A percentile compares a stretch with the other conserved stretches of the same genome.
Conservation (phyloP, 345 rosid species). For the Ricinus communis region DNA sequence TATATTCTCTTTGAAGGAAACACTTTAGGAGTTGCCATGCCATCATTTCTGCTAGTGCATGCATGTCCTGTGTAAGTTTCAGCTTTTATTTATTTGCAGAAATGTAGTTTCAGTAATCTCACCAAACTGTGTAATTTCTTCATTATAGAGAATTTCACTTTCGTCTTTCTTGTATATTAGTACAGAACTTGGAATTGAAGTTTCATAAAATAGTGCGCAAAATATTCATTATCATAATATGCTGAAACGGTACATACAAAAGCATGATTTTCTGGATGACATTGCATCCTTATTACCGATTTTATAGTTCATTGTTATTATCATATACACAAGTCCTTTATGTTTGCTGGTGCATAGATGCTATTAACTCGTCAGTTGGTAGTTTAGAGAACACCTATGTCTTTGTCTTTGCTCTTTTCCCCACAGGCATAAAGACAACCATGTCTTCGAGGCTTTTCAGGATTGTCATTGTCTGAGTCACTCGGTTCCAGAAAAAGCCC, state of each 20-base stretch:
- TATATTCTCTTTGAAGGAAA: slow-evolving; percentile 32
- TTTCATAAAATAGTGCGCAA: slow-evolving; percentile 1
- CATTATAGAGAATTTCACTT: slow-evolving; percentile 13
- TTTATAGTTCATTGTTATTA: neutral
- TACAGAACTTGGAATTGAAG: neutral
- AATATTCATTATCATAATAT: slow-evolving; percentile 15
- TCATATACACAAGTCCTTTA: neutral
- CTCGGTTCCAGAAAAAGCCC: slow-evolving; percentile 78
- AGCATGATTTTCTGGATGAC: slow-evolving; percentile 14
- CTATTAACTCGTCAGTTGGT: neutral
- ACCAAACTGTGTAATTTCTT: slow-evolving; percentile 15
- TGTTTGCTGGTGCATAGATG: neutral
- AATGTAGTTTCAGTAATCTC: slow-evolving; percentile 5
- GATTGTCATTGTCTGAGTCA: slow-evolving; percentile 63
- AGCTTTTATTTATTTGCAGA: slow-evolving; percentile 17
- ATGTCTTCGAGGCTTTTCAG: slow-evolving; percentile 67
- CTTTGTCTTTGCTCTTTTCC: slow-evolving; percentile 46
- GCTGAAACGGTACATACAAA: neutral
- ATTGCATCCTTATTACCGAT: slow-evolving; percentile 31
- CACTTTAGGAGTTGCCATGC: slow-evolving; percentile 18
- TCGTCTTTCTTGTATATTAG: slow-evolving; percentile 3
- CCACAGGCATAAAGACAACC: slow-evolving; percentile 59
- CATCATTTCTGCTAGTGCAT: slow-evolving; percentile 1
- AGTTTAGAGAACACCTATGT: slow-evolving; percentile 33
- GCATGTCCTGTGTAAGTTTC: slow-evolving; percentile 25